Base-by-base conservation (phyloP, 2,329 filamentous ascomycete species). In the Fusarium annulatum region DNA sequence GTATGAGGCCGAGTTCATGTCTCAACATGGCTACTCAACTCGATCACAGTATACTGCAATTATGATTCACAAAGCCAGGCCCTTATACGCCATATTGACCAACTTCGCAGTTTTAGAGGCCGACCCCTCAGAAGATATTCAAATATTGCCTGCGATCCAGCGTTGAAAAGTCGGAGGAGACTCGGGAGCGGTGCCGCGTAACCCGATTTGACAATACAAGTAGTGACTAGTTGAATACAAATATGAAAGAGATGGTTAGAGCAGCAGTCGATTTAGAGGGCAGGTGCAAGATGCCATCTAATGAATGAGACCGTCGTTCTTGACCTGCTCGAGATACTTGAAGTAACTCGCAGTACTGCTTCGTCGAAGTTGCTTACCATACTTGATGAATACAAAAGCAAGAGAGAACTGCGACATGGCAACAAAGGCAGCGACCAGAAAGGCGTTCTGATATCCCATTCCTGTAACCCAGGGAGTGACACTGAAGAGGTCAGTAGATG, bases 1-100 rank as follows among this genome's bases (percentile, higher is more conserved):
- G 12, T n/a, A 30, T 49, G 19, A 30, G 28, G 19, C 9, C 4
- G 16, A 16, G 14, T 18, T 6, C 0, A 49, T 49, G 2, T 12
- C 2, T 30, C 1, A 18, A 4, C 14, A 16, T 18, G 7, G 4
- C 6, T 16, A n/a, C 14, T 30, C 14, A 0, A 30, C 11, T 2
- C 18, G 12, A 21, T 28, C 26, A 48, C 19, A 16, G 26, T 9
- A 8, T 16, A 16, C 6, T 8, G 6, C 7, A 16, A 5, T 2
- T 5, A 7, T 12, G 11, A 16, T 48, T 30, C 19, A 51, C 48
- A 1, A 5, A 4, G 18, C 8, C 12, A 3, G 3, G 5, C 15
- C 4, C 19, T 14, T 33, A 4, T 30, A 30, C 10, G 30, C 30
- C 30, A 30, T 11, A 33, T 15, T 21, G 11, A 2, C 18, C 16